phyloP scores from a whole-genome alignment of 768 basidiomycete genomes.

The Lentinula boryana region DNA sequence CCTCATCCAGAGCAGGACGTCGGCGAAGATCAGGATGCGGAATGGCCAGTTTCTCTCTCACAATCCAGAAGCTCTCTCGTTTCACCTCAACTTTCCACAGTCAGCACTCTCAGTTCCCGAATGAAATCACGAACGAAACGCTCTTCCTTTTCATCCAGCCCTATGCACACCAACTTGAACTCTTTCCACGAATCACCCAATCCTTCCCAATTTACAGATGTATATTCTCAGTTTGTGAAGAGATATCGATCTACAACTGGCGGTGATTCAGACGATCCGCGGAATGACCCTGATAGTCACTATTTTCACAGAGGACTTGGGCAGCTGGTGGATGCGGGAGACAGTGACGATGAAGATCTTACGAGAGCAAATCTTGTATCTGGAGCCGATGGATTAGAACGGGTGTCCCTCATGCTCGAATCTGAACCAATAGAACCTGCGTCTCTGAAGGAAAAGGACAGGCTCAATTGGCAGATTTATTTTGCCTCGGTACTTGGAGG shows the following conservation, averaged over 20 bases:
- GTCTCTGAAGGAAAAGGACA: constrained; percentile 69
- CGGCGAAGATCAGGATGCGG: constrained; percentile 41
- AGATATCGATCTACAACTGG: constrained; percentile 63
- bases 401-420: constrained; percentile 48
- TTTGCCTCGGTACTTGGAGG: constrained; percentile 89
- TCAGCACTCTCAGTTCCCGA: constrained; percentile 14
- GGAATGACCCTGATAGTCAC: constrained; percentile 79
- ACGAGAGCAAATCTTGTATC: constrained; percentile 32
- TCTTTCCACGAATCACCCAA: constrained; percentile 23
- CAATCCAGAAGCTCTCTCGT: constrained; percentile 27
- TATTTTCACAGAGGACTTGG: constrained; percentile 71
- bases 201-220: constrained; percentile 31
- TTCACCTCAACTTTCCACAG: constrained; percentile 18
- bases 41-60: constrained; percentile 32
- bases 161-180: constrained; percentile 10
- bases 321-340: constrained; percentile 59
- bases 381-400: constrained; percentile 42
- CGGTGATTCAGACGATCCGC: constrained; percentile 55
- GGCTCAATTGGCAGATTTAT: constrained; percentile 95
- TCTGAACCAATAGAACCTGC: constrained; percentile 61
- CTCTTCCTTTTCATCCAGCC: background rate
- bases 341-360: constrained; percentile 72
- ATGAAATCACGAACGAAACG: constrained; percentile 2
- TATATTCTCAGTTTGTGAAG: constrained; percentile 77
- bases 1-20: constrained; percentile 57